These are phyloP conservation scores for Sistotremastrum suecicum DNA, from an alignment of 768 basidiomycete species.

Conservation along the genomic window DNA sequence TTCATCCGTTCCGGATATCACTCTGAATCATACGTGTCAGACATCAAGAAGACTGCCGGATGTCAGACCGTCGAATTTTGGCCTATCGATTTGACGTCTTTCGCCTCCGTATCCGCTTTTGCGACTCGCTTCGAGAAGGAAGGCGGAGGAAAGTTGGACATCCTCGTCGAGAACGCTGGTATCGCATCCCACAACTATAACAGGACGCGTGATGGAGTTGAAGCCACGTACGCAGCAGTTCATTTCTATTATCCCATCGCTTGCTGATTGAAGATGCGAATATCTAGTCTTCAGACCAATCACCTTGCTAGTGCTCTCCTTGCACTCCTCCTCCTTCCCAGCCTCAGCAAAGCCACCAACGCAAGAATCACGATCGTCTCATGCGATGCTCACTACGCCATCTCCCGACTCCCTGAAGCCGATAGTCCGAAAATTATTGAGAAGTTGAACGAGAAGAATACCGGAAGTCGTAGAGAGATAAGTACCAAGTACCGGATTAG, in stretches of 20 bases:
- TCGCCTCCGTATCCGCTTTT: slow-evolving; percentile 20
- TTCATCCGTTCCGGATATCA: neutral
- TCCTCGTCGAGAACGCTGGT: slow-evolving; percentile 20
- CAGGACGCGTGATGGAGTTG: slow-evolving; percentile 30
- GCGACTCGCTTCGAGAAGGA: slow-evolving; percentile 16
- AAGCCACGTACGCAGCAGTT: slow-evolving; percentile 20
- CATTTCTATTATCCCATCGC: neutral
- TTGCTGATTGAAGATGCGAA: neutral
- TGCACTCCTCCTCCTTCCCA: slow-evolving; percentile 20
- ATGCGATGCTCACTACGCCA: slow-evolving; percentile 25
- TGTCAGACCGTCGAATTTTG: slow-evolving; percentile 14
- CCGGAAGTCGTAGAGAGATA: slow-evolving; percentile 4
- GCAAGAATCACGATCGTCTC: slow-evolving; percentile 28
- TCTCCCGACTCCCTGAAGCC: slow-evolving; percentile 6
- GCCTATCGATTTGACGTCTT: slow-evolving; percentile 20
- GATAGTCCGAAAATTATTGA: slow-evolving; percentile 16
- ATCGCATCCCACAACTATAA: slow-evolving; percentile 12
- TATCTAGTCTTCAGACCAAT: slow-evolving; percentile 22
- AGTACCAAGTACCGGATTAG: no score
- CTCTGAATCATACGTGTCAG: slow-evolving; percentile 5
- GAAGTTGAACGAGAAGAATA: slow-evolving; percentile 19
- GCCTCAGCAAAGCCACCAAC: slow-evolving; percentile 12
- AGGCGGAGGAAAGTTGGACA: slow-evolving; percentile 12
- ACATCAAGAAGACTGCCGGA: slow-evolving; percentile 9
- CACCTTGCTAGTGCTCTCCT: slow-evolving; percentile 18